Evolutionary conservation across 257 asterid species (phyloP), one percentile per base, ranked within the genome.

Genomic region (Cynanchum wilfordii): DNA sequence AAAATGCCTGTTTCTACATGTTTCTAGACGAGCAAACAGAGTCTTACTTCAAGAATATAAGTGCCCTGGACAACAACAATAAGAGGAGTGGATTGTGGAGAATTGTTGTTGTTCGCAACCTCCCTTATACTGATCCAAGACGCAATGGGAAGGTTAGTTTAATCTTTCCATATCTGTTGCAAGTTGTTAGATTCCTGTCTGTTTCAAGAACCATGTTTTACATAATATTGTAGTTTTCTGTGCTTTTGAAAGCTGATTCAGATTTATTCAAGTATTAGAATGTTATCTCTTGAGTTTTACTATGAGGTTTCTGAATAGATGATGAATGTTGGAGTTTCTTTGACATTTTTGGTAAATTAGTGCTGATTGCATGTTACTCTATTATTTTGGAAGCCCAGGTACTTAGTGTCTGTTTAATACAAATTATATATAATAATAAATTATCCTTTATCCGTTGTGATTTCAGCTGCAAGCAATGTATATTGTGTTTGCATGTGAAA

Each of bases 71-170:
- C 64, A 75, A 80, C 78, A 84, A 82, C 86, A 85, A 79, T 42
- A 42, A 42, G 75, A 93, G 83, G 80, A 88, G 84, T 79, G 97
- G 97, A 52, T 62, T 89, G 68, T 93, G 98, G 98, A 87, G 93
- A 78, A 85, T 89, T 56, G 87, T 87, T 59, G 89, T 89, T 49
- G 96, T 91, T 71, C 92, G 42, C 73, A 87, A 93, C 76, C 86
- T 90, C 45, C 98, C 98, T 68, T 93, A 89, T 76, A 75, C 85
- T 25, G 98, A 91, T 77, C 93, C 98, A 38, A 85, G 98, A 74
- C 96, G 97, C 82, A 93, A 89, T 66, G 97, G 98, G 79, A 93
- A 93, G 96, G 98, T 93, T 81, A 86, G 59, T 44, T 22, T 27
- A 10, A 50, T 33, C 36, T 60, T 62, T 50, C 27, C 27, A 33